A percentile compares a stretch with the other conserved stretches of the same genome.
Evolutionary conservation across 148 eudicot species (phyloP).

Genomic region (Rhododendron vialii): DNA sequence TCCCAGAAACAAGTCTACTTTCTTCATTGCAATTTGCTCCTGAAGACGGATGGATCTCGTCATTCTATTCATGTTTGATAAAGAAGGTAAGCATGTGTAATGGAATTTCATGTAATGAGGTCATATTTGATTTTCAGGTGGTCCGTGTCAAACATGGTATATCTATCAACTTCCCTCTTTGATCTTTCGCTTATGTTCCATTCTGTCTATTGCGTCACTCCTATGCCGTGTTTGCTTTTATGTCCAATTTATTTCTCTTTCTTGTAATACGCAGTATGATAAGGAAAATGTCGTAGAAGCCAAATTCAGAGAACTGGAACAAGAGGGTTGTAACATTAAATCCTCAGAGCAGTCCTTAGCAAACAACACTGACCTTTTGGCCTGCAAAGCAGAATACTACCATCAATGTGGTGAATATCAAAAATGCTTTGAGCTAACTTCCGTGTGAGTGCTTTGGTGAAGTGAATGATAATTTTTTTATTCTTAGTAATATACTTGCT

Average conservation of each 20-base stretch:
- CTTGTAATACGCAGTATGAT: slow-evolving; percentile 58
- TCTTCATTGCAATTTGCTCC: slow-evolving; percentile 63
- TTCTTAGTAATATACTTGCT: neutral
- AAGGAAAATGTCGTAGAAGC: slow-evolving; percentile 76
- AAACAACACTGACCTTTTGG: slow-evolving; percentile 89
- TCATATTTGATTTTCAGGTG: neutral
- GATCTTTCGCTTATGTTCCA: neutral
- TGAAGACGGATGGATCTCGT: slow-evolving; percentile 87
- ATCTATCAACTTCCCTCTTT: neutral
- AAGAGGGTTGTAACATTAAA: slow-evolving; percentile 35
- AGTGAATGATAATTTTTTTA: neutral
- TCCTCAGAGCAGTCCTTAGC: slow-evolving; percentile 58
- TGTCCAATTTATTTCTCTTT: slow-evolving; percentile 9
- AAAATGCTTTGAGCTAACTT: slow-evolving; percentile 91
- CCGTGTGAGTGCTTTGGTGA: slow-evolving; percentile 46
- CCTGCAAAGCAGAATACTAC: slow-evolving; percentile 96
- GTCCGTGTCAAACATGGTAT: neutral
- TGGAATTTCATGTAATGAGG: neutral
- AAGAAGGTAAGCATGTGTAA: slow-evolving; percentile 57
- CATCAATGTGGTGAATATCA: slow-evolving; percentile 99
- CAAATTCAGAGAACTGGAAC: slow-evolving; percentile 76
- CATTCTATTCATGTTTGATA: slow-evolving; percentile 81
- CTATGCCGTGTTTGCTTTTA: neutral
- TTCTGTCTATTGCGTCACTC: neutral
- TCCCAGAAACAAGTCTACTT: slow-evolving; percentile 67